Percentiles rank a stretch among this genome's conserved stretches.
Evolutionary conservation across 148 eudicot genomes (phyloP).

Genomic region (Drosera capensis): DNA sequence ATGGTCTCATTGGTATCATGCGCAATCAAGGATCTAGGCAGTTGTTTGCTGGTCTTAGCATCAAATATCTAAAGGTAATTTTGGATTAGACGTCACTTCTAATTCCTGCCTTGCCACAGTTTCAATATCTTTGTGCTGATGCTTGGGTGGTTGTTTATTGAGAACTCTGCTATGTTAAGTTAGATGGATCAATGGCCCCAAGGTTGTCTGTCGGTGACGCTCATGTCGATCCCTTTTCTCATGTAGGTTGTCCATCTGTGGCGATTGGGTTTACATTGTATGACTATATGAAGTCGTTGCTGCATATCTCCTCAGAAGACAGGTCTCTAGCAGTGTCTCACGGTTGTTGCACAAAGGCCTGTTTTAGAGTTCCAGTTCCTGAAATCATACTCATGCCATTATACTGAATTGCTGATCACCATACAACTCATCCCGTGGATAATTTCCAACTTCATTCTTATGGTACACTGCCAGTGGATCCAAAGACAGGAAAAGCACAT

Average conservation of each 20-base stretch:
- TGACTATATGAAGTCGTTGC: conserved; percentile 63
- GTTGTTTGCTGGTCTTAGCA: conserved; percentile 72
- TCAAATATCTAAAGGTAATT: conserved; percentile 54
- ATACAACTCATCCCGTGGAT: too few relatives aligned
- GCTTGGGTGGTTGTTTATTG: not conserved
- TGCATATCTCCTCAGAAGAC: conserved; percentile 39
- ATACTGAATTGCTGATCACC: too few relatives aligned
- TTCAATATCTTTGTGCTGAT: not conserved
- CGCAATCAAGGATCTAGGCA: conserved; percentile 68
- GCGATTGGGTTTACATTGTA: conserved; percentile 84
- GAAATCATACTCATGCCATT: too few relatives aligned
- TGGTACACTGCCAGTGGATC: too few relatives aligned
- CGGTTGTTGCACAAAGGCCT: too few relatives aligned
- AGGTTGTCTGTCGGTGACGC: too few relatives aligned
- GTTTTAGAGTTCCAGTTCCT: too few relatives aligned
- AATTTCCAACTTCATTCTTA: too few relatives aligned
- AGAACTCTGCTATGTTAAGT: conserved; percentile 2
- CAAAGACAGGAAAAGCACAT: too few relatives aligned
- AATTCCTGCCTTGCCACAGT: not conserved
- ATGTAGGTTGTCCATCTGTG: conserved; percentile 61
- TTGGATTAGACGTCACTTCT: too few relatives aligned
- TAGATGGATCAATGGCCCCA: too few relatives aligned
- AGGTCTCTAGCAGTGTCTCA: conserved; percentile 21
- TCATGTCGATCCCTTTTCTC: too few relatives aligned
- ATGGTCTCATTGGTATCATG: conserved; percentile 34